Evolutionary conservation across 2,329 filamentous ascomycete species (phyloP), one percentile per base, ranked within the genome.

Genomic region (Byssochlamys sp.): DNA sequence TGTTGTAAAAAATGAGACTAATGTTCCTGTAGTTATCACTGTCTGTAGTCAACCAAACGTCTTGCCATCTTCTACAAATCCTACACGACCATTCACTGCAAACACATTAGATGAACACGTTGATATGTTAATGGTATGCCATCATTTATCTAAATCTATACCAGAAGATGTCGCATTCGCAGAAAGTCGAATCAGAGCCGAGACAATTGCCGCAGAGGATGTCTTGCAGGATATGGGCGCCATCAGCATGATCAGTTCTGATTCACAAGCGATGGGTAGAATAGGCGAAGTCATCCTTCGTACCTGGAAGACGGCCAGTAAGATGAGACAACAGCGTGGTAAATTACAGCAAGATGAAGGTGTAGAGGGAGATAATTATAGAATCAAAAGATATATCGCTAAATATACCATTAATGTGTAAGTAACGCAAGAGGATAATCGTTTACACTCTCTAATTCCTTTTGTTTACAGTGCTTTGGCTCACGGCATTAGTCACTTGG

Each of bases 71-170:
- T 91, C 87, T 52, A 97, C 92, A 0, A 97, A 95, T 71, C 92
- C 92, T 0, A 97, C 92, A 1, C 81, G 91, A 1, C 92, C 92
- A 0, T 96, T 86, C 73, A 97, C 92, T 1, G 80, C 81, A 63
- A 96, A 97, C 77, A 97, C 92, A 0, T 82, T 97, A 0, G 92
- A 96, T 69, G 92, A 97, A 74, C 92, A 97, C 75, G 83, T 96
- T 12, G 92, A 97, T 76, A 97, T 97, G 92, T 78, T 96, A 52
- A 96, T 96, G 92, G 90, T 96, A 35, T 97, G 92, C 78, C 92
- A 97, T 73, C 92, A 97, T 69, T 79, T 97, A 9, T 91, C 86
- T 55, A 90, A 89, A 73, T 86, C 96, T 73, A 96, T 96, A 59
- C 90, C 91, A 58, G 92, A 97, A 76, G 92, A 97, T 70, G 88